Evolutionary conservation across 179 eudicot genomes (phyloP).

Genomic region (Sideroxylon spinosum): DNA sequence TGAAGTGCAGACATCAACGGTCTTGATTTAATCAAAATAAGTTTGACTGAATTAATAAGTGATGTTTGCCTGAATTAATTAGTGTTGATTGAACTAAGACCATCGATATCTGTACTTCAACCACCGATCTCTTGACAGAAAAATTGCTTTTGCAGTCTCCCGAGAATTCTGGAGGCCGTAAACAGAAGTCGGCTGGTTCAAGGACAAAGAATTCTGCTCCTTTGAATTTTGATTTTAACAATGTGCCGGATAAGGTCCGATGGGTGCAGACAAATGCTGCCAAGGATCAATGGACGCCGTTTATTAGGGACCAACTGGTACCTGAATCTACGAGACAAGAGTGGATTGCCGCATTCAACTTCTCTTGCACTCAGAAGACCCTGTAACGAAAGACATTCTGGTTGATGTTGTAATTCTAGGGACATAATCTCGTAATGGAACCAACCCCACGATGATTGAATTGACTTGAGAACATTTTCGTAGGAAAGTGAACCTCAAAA

Average conservation of each 20-base stretch:
- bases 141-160: constrained; percentile 29
- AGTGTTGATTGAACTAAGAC: background rate
- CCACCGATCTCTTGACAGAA: background rate
- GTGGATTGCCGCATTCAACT: constrained; percentile 39
- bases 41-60: too few species aligned
- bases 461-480: background rate
- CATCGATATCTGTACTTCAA: background rate
- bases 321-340: constrained; percentile 39
- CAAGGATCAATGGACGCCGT: constrained; percentile 35
- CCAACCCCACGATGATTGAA: background rate
- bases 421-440: background rate
- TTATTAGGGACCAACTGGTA: constrained; percentile 28
- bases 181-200: constrained; percentile 31
- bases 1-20: too few species aligned
- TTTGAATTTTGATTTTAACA: constrained; percentile 37
- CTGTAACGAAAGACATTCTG: background rate
- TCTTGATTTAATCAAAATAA: too few species aligned
- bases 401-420: constrained; percentile 2
- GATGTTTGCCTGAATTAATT: too few species aligned
- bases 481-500: background rate
- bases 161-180: constrained; percentile 11
- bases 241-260: constrained; percentile 36
- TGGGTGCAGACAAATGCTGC: constrained; percentile 41
- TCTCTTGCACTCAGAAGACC: background rate
- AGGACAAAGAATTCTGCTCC: constrained; percentile 15